Evolutionary conservation across 495 filamentous ascomycete species (phyloP).

Genomic region (Xylaria telfairii): DNA sequence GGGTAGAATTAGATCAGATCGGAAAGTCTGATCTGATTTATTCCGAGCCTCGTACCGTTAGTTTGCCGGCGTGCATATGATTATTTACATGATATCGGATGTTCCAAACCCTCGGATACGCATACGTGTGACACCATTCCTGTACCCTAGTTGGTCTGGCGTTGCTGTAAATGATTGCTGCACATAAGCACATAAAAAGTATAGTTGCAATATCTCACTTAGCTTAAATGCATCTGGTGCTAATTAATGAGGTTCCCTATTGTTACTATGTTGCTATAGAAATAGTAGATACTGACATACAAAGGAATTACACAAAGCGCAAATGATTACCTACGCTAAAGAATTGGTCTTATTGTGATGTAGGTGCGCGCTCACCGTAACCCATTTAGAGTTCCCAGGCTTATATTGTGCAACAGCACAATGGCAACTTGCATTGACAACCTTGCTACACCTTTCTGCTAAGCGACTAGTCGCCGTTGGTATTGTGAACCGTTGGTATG

Average conservation of each 20-base stretch:
- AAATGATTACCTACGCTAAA: neutral
- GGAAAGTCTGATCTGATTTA: too few species aligned
- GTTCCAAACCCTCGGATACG: too few species aligned
- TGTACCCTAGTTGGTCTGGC: neutral
- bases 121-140: too few species aligned
- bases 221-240: neutral
- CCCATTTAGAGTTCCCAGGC: neutral
- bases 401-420: neutral
- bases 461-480: too few species aligned
- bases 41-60: too few species aligned
- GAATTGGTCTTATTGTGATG: neutral
- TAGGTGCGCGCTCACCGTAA: neutral
- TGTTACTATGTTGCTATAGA: slow-evolving; percentile 1
- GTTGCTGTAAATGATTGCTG: neutral
- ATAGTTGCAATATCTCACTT: neutral
- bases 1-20: too few species aligned
- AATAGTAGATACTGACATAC: neutral
- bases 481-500: too few species aligned
- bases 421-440: neutral
- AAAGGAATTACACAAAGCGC: neutral
- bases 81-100: too few species aligned
- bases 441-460: too few species aligned
- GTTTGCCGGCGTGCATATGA: too few species aligned
- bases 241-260: neutral
- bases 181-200: neutral